Conservation (phyloP, 805 yeast species). For the Kurtzmaniella cleridarum region DNA sequence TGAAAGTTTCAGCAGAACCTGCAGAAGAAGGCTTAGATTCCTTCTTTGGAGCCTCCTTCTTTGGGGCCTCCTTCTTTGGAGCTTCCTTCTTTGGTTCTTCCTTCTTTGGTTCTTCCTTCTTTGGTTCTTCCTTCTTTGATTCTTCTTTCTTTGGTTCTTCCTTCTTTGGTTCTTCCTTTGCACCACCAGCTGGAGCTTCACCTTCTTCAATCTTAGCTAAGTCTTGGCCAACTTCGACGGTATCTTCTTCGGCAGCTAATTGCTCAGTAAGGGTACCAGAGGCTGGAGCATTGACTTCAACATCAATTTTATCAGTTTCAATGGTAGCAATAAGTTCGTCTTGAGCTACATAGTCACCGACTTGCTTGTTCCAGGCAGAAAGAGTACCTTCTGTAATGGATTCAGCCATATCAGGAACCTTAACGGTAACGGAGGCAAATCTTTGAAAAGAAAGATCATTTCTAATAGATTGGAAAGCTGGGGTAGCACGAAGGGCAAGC, state of each 20-base stretch:
- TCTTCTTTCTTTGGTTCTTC: conserved; percentile 12
- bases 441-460: conserved; percentile 23
- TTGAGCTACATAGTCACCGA: conserved; percentile 81
- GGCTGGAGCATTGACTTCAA: conserved; percentile 92
- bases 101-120: conserved; percentile 21
- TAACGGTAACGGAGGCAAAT: conserved; percentile 48
- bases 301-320: conserved; percentile 97
- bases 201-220: conserved; percentile 81
- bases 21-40: conserved; percentile 22
- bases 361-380: conserved; percentile 56
- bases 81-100: conserved; percentile 25
- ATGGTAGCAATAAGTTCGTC: conserved; percentile 95
- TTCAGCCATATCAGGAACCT: conserved; percentile 98
- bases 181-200: conserved; percentile 58
- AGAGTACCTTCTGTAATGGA: conserved; percentile 96
- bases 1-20: conserved; percentile 33
- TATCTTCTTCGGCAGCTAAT: conserved; percentile 79
- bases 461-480: conserved; percentile 3
- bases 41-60: conserved; percentile 26
- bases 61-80: conserved; percentile 18
- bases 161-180: conserved; percentile 31
- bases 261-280: conserved; percentile 85
- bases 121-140: conserved; percentile 21
- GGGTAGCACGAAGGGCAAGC: conserved; percentile 1
- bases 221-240: conserved; percentile 95